Percentiles rank a stretch among this genome's conserved stretches.
Evolutionary conservation across 2,329 filamentous ascomycete species (phyloP).

Genomic region (Verticillium tricorpus): DNA sequence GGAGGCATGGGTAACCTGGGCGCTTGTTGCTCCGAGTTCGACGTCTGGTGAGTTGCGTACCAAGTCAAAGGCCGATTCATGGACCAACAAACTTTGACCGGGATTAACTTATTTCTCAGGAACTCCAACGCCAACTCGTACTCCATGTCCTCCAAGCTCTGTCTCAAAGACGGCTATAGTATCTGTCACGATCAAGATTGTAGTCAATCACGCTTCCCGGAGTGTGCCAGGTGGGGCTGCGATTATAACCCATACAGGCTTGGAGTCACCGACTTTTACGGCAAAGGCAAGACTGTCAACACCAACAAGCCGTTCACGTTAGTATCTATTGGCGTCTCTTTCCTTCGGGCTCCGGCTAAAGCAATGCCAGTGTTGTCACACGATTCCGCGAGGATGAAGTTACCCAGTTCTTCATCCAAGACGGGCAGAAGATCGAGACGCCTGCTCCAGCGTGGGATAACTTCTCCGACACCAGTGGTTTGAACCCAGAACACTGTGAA

Average conservation of each 20-base stretch:
- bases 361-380: slow-evolving; percentile 47
- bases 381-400: slow-evolving; percentile 49
- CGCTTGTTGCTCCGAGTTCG: slow-evolving; percentile 54
- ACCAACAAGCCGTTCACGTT: slow-evolving; percentile 48
- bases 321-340: not conserved
- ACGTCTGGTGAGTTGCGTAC: slow-evolving; percentile 44
- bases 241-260: slow-evolving; percentile 62
- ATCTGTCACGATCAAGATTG: slow-evolving; percentile 14
- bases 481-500: slow-evolving; percentile 3
- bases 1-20: slow-evolving; percentile 43
- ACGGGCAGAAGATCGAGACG: slow-evolving; percentile 48
- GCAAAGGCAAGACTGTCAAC: slow-evolving; percentile 50
- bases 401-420: slow-evolving; percentile 58
- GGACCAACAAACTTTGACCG: not conserved
- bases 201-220: slow-evolving; percentile 29
- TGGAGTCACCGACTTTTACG: slow-evolving; percentile 56
- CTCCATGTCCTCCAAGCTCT: slow-evolving; percentile 5
- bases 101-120: not conserved
- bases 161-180: not conserved
- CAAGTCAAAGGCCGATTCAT: not conserved
- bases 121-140: slow-evolving; percentile 51
- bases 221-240: slow-evolving; percentile 62
- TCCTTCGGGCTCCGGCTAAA: too few relatives aligned
- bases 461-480: not conserved
- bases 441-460: slow-evolving; percentile 19